phyloP scores from a whole-genome alignment of 2,329 filamentous ascomycete genomes.

The Apiospora koreana region DNA sequence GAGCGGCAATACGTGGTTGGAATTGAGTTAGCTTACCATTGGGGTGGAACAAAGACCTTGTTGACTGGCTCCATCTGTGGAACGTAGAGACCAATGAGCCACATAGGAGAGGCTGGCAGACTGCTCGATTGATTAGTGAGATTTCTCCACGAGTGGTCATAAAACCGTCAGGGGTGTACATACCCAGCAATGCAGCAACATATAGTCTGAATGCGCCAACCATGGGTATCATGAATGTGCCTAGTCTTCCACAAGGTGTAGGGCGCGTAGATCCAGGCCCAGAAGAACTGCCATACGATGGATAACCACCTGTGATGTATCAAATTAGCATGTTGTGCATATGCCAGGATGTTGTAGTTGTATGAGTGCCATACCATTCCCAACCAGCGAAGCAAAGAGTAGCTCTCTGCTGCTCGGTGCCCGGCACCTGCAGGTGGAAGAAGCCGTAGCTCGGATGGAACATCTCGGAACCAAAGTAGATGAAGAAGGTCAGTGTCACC shows the following conservation, averaged over 20 bases:
- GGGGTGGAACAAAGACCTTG: slow-evolving; percentile 57
- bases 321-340: neutral
- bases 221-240: slow-evolving; percentile 63
- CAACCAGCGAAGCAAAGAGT: slow-evolving; percentile 50
- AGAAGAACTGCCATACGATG: slow-evolving; percentile 64
- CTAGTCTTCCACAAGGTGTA: slow-evolving; percentile 63
- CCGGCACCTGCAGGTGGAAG: slow-evolving; percentile 60
- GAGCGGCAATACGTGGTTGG: no score
- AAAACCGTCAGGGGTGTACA: no score
- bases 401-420: slow-evolving; percentile 49
- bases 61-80: slow-evolving; percentile 55
- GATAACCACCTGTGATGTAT: slow-evolving; percentile 54
- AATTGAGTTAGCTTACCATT: slow-evolving; percentile 50
- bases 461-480: slow-evolving; percentile 65
- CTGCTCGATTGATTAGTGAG: slow-evolving; percentile 34
- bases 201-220: slow-evolving; percentile 66
- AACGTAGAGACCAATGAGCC: slow-evolving; percentile 61
- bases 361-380: slow-evolving; percentile 56
- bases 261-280: slow-evolving; percentile 64
- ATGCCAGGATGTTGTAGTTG: neutral
- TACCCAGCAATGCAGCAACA: slow-evolving; percentile 49
- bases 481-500: slow-evolving; percentile 53
- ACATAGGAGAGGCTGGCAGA: slow-evolving; percentile 66
- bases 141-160: no score
- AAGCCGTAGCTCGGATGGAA: slow-evolving; percentile 64